Conservation (phyloP, 805 yeast genomes). For the Maudiozyma turicensis region DNA sequence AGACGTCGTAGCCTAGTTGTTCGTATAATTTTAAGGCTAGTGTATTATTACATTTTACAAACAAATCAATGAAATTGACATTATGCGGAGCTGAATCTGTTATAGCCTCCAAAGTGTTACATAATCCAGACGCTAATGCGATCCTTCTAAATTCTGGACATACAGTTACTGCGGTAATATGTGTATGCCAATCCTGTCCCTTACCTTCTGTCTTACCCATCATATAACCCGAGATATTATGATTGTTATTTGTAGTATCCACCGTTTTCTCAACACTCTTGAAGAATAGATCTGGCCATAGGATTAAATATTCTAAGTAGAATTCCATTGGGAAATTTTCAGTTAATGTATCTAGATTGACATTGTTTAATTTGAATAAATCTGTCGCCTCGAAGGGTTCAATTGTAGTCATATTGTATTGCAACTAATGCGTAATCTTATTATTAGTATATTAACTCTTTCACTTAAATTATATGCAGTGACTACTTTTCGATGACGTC, state of each 20-base stretch:
- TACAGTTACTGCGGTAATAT: slow-evolving; percentile 91
- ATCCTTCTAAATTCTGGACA: slow-evolving; percentile 73
- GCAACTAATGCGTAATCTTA: neutral
- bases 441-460: neutral
- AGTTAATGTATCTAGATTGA: slow-evolving; percentile 81
- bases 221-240: slow-evolving; percentile 59
- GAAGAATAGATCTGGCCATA: slow-evolving; percentile 88
- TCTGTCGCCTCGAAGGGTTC: slow-evolving; percentile 85
- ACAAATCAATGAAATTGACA: slow-evolving; percentile 80
- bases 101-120: slow-evolving; percentile 60
- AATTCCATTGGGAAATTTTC: slow-evolving; percentile 83
- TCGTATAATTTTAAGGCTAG: slow-evolving; percentile 79
- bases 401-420: slow-evolving; percentile 65
- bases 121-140: slow-evolving; percentile 74
- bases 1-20: slow-evolving; percentile 76
- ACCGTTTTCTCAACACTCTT: slow-evolving; percentile 48
- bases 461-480: too few species aligned
- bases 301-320: slow-evolving; percentile 69
- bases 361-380: slow-evolving; percentile 57
- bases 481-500: neutral
- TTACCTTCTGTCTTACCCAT: slow-evolving; percentile 94
- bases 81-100: slow-evolving; percentile 73
- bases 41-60: slow-evolving; percentile 77
- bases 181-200: slow-evolving; percentile 86
- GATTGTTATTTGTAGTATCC: slow-evolving; percentile 13